Conservation (phyloP, 345 rosid genomes). For the Erucastrum elatum region DNA sequence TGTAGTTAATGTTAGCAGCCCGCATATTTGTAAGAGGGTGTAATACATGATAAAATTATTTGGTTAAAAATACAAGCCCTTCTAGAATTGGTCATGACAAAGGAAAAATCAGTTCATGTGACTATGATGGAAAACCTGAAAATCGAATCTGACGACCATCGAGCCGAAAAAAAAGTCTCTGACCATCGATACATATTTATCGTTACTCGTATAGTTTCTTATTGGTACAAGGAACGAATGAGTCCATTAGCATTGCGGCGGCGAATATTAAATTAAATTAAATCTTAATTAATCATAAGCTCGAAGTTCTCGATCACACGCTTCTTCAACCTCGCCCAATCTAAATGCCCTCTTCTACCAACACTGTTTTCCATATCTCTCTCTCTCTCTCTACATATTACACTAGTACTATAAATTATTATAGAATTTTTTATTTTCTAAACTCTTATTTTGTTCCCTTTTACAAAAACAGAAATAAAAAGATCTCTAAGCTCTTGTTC, state of each 20-base stretch:
- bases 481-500: no score
- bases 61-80: neutral
- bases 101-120: neutral
- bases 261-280: neutral
- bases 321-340: slow-evolving; percentile 35
- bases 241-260: slow-evolving; percentile 36
- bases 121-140: slow-evolving; percentile 28
- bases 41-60: slow-evolving; percentile 10
- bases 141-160: slow-evolving; percentile 13
- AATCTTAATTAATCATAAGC: slow-evolving; percentile 13
- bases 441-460: neutral
- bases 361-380: slow-evolving; percentile 3
- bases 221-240: slow-evolving; percentile 1
- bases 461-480: no score
- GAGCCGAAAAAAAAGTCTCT: no score
- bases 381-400: no score
- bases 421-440: neutral
- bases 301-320: slow-evolving; percentile 38
- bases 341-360: slow-evolving; percentile 29
- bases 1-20: neutral
- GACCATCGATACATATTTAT: slow-evolving; percentile 14
- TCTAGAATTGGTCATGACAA: neutral
- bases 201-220: neutral
- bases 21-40: neutral
- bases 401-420: no score